Evolutionary conservation across 768 basidiomycete genomes (phyloP), one percentile per base, ranked within the genome.

Genomic region (Calocybe cyanea): DNA sequence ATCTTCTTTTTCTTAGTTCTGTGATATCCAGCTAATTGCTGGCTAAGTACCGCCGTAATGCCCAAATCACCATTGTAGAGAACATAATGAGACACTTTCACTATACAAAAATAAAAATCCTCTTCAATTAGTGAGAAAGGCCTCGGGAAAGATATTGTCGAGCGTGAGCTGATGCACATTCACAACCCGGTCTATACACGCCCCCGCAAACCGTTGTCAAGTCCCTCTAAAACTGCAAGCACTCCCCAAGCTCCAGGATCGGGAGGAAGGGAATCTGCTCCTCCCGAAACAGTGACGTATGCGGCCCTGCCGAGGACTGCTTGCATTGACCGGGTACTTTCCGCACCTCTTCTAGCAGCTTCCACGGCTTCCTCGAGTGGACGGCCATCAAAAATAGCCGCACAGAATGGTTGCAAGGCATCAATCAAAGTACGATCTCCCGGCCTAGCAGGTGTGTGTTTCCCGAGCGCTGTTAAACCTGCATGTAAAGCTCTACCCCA

Each of bases 221-320:
- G 63, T 1, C 75, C 75, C 36, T 73, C 61, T 31, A 72, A 45
- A 38, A 76, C 52, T 23, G 65, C 63, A 14, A 62, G 60, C 21
- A 82, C 64, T 25, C 77, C 78, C 72, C 74, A 77, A 5, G 78
- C 78, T 18, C 78, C 78, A 17, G 79, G 80, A 59, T 81, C 80
- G 8, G 78, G 70, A 5, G 66, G 73, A 14, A 73, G 55, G 10
- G 41, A 41, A 51, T 55, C 44, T 54, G 41, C 14, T 51, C 7
- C 59, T 40, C 25, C 64, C 54, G 34, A 62, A 63, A 43, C 61
- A 57, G 20, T 59, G 23, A 77, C 68, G 64, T 81, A 81, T 4
- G 68, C 70, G 3, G 76, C 78, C 36, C 78, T 54, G 5, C 77
- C 79, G 1, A 80, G 62, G 45, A 65, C 67, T 4, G 77, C 67